Evolutionary conservation across 768 basidiomycete species (phyloP).

Genomic region (Mycena metata): DNA sequence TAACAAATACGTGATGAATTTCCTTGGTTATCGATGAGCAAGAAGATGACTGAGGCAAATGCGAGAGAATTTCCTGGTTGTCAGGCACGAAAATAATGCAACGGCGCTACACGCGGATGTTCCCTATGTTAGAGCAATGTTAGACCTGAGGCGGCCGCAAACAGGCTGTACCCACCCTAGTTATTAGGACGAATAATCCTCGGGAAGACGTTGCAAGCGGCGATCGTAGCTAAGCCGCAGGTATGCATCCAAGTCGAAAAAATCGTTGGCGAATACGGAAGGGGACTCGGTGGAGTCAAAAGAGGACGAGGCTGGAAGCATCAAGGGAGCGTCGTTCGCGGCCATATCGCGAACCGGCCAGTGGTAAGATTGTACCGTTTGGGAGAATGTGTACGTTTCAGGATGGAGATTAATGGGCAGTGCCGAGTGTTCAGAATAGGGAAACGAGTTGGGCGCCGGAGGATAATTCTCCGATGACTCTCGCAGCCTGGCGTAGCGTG

Average conservation of each 20-base stretch:
- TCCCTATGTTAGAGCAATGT: background rate
- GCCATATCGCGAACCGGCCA: background rate
- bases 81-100: no score
- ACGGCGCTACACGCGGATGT: no score
- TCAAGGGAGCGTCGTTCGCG: background rate
- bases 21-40: constrained; percentile 11
- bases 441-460: constrained; percentile 3
- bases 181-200: constrained; percentile 9
- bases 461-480: background rate
- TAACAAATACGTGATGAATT: constrained; percentile 24
- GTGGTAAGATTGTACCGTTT: constrained; percentile 12
- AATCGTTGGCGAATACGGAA: constrained; percentile 2
- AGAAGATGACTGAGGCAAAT: no score
- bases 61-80: no score
- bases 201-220: constrained; percentile 2
- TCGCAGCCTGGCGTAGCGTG: constrained; percentile 3
- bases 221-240: constrained; percentile 28
- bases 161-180: background rate
- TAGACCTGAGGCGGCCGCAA: background rate
- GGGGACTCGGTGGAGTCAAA: background rate
- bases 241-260: constrained; percentile 26
- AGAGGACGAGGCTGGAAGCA: constrained; percentile 4
- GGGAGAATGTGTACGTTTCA: constrained; percentile 1
- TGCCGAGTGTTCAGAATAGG: constrained; percentile 1
- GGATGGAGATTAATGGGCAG: constrained; percentile 4